Evolutionary conservation across 345 rosid genomes (phyloP), one percentile per base, ranked within the genome.

Genomic region (Camelina neglecta): DNA sequence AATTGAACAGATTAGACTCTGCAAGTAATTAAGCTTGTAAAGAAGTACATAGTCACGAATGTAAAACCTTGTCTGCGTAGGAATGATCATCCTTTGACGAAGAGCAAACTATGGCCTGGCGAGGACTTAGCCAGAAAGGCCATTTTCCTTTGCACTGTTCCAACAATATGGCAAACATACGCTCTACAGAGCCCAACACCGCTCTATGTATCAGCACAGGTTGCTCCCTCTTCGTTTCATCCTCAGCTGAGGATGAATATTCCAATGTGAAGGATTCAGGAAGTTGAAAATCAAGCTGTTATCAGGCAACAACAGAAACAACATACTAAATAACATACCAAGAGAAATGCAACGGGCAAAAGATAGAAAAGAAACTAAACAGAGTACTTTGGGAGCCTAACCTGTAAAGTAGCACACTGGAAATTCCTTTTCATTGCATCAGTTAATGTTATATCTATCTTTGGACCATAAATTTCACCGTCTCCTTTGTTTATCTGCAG

Each of bases 381-480:
- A 26, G 36, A 12, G 38, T 26, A 35, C 38, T 35, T 12, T n/a
- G 35, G 73, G 31, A 56, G 50, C 23, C 18, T 42, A 82, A 92
- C 97, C 91, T 92, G 97, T 54, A 92, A 74, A 24, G 96, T 90
- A 54, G 94, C 94, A 80, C 97, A 92, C 77, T 92, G 96, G 77
- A 86, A 85, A 80, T 88, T 92, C 78, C 97, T 86, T 33, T 87
- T 88, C 81, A 88, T 73, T 21, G 93, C 96, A 82, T 90, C 96
- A 71, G 90, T 90, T 10, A 93, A 93, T 56, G 94, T 90, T 44
- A 89, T 93, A 66, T 93, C 96, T 69, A 93, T 90, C 82, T 90
- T 93, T 5, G 98, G 98, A 59, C 98, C 98, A 81, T 93, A 88
- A 74, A 92, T 89, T 64, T 93, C 98, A 13, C 98, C 96, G 72